Evolutionary conservation across 352 stramenopile species (phyloP), one percentile per base, ranked within the genome.

Genomic region (Globisporangium spiculum): DNA sequence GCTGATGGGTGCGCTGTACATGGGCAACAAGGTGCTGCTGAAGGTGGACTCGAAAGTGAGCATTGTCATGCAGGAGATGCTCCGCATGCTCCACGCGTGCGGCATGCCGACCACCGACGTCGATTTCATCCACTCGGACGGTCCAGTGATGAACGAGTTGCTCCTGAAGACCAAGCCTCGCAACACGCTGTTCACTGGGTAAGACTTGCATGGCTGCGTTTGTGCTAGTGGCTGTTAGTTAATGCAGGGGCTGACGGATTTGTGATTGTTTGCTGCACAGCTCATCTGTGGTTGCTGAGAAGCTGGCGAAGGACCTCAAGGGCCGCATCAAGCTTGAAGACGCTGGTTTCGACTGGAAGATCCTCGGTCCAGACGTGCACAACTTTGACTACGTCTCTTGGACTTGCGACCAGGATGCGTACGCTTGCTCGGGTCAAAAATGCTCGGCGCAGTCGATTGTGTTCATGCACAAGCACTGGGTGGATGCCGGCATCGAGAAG

Each of bases 271-370:
- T 57, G 59, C 55, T 18, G 22, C 53, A 9, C 52, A 92, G 82
- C 61, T 98, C 89, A 27, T 97, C 91, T 38, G 77, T 77, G 41
- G 96, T 99, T 6, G 97, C 91, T 32, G 96, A 99, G 75, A 88
- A 96, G 68, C 85, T 99, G 18, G 88, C 88, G 0, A 80, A 91
- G 71, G 94, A 97, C 62, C 92, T 98, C 18, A 86, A 91, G 55
- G 93, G 94, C 36, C 85, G 84, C 24, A 96, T 98, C 60, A 98
- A 98, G 82, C 84, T 99, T 26, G 97, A 99, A 76, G 97, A 99
- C 78, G 97, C 97, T 55, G 97, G 97, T 22, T 99, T 99, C 74
- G 97, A 99, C 84, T 99, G 97, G 97, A 99, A 99, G 75, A 84
- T 98, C 66, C 81, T 99, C 41, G 97, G 97, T 36, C 97, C 97